phyloP scores from a whole-genome alignment of 2,329 filamentous ascomycete genomes.

The Fusarium xylarioides region DNA sequence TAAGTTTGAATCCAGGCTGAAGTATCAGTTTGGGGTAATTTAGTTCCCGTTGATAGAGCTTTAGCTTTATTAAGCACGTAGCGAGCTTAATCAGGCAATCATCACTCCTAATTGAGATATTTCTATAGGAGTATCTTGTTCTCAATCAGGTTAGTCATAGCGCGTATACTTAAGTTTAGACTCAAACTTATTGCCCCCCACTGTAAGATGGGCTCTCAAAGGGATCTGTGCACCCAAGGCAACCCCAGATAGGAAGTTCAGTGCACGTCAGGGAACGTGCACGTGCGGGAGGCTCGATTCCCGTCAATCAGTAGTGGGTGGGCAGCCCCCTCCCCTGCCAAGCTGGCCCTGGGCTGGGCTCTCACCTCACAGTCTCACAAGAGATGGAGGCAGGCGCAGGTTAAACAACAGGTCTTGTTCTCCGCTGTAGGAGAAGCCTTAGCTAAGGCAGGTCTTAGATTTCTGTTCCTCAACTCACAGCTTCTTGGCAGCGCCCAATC shows the following conservation, averaged over 20 bases:
- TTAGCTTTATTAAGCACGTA: no score
- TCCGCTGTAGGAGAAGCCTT: not conserved
- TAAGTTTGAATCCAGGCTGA: no score
- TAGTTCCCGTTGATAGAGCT: no score
- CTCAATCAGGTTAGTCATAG: no score
- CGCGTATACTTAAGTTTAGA: no score
- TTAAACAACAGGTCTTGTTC: not conserved
- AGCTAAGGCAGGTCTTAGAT: not conserved
- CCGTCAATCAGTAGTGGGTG: slow-evolving; percentile 21
- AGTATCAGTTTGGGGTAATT: no score
- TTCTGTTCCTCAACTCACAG: not conserved
- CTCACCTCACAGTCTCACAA: not conserved
- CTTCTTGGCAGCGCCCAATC: not conserved
- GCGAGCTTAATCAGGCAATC: no score
- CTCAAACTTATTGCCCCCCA: no score
- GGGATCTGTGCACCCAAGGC: slow-evolving; percentile 21
- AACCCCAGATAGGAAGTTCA: slow-evolving; percentile 24
- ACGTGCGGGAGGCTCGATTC: slow-evolving; percentile 34
- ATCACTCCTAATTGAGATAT: no score
- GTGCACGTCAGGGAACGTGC: slow-evolving; percentile 36
- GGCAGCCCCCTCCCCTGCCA: slow-evolving; percentile 26
- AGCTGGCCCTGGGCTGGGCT: slow-evolving; percentile 3
- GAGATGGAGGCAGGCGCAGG: not conserved
- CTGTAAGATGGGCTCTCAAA: not conserved
- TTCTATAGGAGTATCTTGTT: no score